Evolutionary conservation across 495 filamentous ascomycete species (phyloP).

Genomic region (Penicillium crystallinum): DNA sequence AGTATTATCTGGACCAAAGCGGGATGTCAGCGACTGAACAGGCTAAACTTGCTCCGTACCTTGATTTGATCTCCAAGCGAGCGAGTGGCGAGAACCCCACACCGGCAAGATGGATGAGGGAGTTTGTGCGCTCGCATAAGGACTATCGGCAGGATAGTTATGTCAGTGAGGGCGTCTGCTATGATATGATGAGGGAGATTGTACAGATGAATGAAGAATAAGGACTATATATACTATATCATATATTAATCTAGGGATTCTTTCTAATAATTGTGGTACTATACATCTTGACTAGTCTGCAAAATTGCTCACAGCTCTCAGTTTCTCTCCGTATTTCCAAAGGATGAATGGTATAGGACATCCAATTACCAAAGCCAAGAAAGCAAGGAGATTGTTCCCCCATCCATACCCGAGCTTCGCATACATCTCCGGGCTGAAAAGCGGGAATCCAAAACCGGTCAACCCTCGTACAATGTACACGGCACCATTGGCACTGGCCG

Average conservation of each 20-base stretch:
- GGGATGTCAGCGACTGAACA: slow-evolving; percentile 77
- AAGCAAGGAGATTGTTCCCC: slow-evolving; percentile 48
- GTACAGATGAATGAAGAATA: slow-evolving; percentile 14
- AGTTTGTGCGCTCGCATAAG: slow-evolving; percentile 63
- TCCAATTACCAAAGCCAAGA: slow-evolving; percentile 40
- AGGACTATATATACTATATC: too few relatives aligned
- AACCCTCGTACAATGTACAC: slow-evolving; percentile 55
- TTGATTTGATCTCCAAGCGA: slow-evolving; percentile 71
- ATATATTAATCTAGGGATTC: too few relatives aligned
- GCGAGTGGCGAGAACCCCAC: slow-evolving; percentile 76
- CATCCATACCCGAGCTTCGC: slow-evolving; percentile 43
- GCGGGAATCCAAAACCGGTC: slow-evolving; percentile 61
- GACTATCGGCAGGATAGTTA: slow-evolving; percentile 66
- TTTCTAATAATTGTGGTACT: too few relatives aligned
- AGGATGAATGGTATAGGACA: slow-evolving; percentile 47
- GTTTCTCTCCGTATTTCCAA: slow-evolving; percentile 27
- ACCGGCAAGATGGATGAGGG: slow-evolving; percentile 73
- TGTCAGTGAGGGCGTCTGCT: slow-evolving; percentile 65
- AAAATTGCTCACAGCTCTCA: slow-evolving; percentile 2
- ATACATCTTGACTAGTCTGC: slow-evolving; percentile 2
- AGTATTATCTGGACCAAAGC: slow-evolving; percentile 76
- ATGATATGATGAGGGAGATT: slow-evolving; percentile 69
- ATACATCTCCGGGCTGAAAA: slow-evolving; percentile 59
- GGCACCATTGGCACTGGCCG: slow-evolving; percentile 59
- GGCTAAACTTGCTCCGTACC: slow-evolving; percentile 69